These are phyloP conservation scores for Cytospora schulzeri DNA, from an alignment of 2,329 filamentous ascomycete species.

Conservation along the genomic window DNA sequence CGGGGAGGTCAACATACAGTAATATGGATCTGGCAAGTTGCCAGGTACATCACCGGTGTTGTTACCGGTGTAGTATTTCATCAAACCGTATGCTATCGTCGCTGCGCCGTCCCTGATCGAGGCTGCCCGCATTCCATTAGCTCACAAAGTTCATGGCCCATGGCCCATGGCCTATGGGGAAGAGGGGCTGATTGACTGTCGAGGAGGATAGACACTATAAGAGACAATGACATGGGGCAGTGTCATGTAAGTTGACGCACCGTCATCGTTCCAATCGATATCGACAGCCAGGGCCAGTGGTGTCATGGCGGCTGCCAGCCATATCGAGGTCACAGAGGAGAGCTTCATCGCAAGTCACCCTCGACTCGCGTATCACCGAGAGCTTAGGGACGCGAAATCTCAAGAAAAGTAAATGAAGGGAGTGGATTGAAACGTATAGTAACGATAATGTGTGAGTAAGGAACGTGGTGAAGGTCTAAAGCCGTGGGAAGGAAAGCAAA, in stretches of 20 bases:
- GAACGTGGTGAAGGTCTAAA: slow-evolving; percentile 14
- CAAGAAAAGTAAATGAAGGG: not conserved
- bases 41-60: slow-evolving; percentile 29
- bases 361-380: slow-evolving; percentile 4
- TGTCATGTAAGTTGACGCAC: slow-evolving; percentile 10
- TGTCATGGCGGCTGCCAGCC: slow-evolving; percentile 22
- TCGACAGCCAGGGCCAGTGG: slow-evolving; percentile 29
- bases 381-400: slow-evolving; percentile 3
- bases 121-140: slow-evolving; percentile 17
- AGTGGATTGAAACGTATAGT: not conserved
- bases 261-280: slow-evolving; percentile 27
- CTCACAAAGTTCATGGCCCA: not conserved
- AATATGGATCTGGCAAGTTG: slow-evolving; percentile 39
- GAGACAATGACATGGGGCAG: not conserved
- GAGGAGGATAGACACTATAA: not conserved
- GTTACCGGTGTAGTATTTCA: slow-evolving; percentile 30
- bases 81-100: slow-evolving; percentile 28
- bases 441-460: slow-evolving; percentile 6
- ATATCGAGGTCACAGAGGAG: slow-evolving; percentile 22
- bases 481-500: slow-evolving; percentile 12
- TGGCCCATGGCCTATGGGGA: not conserved
- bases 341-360: slow-evolving; percentile 24
- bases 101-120: slow-evolving; percentile 28
- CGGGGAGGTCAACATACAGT: slow-evolving; percentile 43
- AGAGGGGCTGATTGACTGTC: slow-evolving; percentile 2